phyloP scores from a whole-genome alignment of 202 grass and related monocot genomes.

The Alloteropsis angusta region DNA sequence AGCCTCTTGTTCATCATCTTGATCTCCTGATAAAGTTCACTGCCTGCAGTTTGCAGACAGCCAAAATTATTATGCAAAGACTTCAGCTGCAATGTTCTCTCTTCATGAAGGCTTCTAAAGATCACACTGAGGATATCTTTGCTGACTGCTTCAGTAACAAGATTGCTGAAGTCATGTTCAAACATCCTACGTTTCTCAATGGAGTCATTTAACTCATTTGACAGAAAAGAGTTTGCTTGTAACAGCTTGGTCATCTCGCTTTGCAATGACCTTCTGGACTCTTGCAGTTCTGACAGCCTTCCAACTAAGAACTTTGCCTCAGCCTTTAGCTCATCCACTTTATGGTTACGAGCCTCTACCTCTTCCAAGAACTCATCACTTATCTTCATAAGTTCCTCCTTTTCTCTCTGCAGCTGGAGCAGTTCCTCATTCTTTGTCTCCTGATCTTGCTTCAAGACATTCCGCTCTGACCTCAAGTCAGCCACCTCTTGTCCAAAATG shows the following conservation, averaged over 20 bases:
- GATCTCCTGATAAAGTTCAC: constrained; percentile 43
- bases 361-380: constrained; percentile 54
- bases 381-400: constrained; percentile 40
- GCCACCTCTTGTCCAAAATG: constrained; percentile 72
- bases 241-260: constrained; percentile 62
- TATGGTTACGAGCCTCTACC: constrained; percentile 46
- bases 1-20: constrained; percentile 46
- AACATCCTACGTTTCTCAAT: constrained; percentile 36
- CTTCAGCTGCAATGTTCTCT: constrained; percentile 38
- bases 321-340: constrained; percentile 47
- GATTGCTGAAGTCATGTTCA: constrained; percentile 51
- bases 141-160: constrained; percentile 47
- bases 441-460: constrained; percentile 49
- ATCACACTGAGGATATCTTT: constrained; percentile 52
- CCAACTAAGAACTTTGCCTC: constrained; percentile 67
- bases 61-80: constrained; percentile 41
- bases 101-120: constrained; percentile 58
- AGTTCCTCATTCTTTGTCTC: constrained; percentile 40
- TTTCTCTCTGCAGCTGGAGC: constrained; percentile 41
- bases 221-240: constrained; percentile 55
- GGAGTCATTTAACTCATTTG: constrained; percentile 45
- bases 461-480: constrained; percentile 62
- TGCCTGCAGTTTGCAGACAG: constrained; percentile 32
- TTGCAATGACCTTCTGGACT: constrained; percentile 57
- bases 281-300: constrained; percentile 69